Evolutionary conservation across 805 yeast genomes (phyloP), one percentile per base, ranked within the genome.

Genomic region (Citeromyces nyonsensis): DNA sequence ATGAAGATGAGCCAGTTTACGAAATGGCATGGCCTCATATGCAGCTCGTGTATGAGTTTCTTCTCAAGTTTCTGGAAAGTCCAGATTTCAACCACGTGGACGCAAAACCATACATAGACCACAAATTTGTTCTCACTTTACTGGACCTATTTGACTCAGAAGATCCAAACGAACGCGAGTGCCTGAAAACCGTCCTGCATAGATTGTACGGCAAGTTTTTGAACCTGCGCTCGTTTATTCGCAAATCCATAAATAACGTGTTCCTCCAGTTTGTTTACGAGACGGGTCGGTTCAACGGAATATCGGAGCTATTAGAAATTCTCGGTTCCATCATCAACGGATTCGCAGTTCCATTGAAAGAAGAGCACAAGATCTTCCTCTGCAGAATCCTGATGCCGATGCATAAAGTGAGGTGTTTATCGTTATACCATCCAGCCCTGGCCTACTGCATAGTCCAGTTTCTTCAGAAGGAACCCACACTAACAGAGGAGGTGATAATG

Each of bases 11-110:
- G 56, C 97, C 97, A 3, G 94, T 91, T 26, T 73, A 75, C 44
- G 97, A 91, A 52, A 71, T 88, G 40, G 86, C 96, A 7, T 91
- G 98, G 98, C 95, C 97, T 9, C 98, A 91, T 52, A 91, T 91
- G 97, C 94, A 84, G 55, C 69, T 85, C 28, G 94, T 86, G 24
- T 91, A 91, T 58, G 97, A 91, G 54, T 84, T 91, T 47, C 88
- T 91, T 51, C 60, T 91, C 38, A 64, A 94, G 46, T 88, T 91
- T 55, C 77, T 91, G 34, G 97, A 91, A 57, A 75, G 88, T 40
- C 93, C 94, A 2, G 96, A 86, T 56, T 88, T 91, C 54, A 82
- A 83, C 49, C 95, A 86, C 49, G 84, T 84, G 34, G 62, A 80
- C 31, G 98, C 98, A 22, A 86, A 86, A 54, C 91, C 82, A 46